phyloP scores from a whole-genome alignment of 2,329 filamentous ascomycete species.

The Monosporascus sp. region DNA sequence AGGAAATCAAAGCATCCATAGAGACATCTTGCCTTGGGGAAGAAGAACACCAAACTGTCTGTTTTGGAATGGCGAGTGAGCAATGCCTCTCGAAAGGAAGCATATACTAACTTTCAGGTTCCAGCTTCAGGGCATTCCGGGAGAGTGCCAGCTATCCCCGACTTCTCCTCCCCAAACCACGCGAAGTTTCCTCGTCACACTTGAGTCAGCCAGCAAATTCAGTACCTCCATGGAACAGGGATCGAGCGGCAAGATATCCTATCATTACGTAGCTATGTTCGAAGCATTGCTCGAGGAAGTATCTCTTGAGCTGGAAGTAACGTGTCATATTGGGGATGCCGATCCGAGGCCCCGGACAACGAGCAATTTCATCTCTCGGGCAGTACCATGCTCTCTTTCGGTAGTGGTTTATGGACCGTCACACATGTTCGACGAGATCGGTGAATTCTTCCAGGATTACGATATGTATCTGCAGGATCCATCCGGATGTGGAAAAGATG shows the following conservation, averaged over 20 bases:
- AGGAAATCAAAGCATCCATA: too few relatives aligned
- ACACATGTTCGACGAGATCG: neutral
- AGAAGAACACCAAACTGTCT: too few relatives aligned
- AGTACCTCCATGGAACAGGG: neutral
- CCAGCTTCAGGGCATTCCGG: neutral
- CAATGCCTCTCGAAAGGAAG: neutral
- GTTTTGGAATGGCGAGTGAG: neutral
- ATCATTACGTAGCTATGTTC: neutral
- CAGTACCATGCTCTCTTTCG: neutral
- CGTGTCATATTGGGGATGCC: neutral
- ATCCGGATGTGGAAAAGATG: neutral
- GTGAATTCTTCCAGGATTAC: neutral
- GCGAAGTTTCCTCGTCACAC: neutral
- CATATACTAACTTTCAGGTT: neutral
- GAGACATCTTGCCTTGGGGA: too few relatives aligned
- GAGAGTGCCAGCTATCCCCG: neutral
- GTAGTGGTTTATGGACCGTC: neutral
- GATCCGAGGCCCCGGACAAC: neutral
- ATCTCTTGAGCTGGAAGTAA: neutral
- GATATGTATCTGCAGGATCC: constrained; percentile 5
- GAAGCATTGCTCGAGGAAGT: neutral
- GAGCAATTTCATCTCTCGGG: neutral
- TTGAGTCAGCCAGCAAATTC: neutral
- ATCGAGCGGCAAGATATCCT: neutral
- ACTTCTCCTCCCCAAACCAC: neutral